A percentile compares a stretch with the other conserved stretches of the same genome.
Conservation (phyloP, 2,329 filamentous ascomycete genomes). For the Saccharata proteae region DNA sequence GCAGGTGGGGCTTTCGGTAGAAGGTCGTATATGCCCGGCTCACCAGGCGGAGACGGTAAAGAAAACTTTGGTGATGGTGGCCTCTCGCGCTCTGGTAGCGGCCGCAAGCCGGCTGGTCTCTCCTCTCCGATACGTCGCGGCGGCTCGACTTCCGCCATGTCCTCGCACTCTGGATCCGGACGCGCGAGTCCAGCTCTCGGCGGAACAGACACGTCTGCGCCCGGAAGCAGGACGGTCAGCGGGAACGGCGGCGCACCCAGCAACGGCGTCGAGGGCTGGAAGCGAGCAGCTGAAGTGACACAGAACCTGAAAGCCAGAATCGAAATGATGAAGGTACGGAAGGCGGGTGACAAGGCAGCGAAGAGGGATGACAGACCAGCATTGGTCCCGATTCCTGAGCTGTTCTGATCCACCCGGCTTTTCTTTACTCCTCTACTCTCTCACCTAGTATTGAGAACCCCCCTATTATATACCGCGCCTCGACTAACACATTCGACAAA, state of each 20-base stretch:
- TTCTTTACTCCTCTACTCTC: too few species aligned
- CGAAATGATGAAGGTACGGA: slow-evolving; percentile 96
- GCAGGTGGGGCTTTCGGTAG: slow-evolving; percentile 19
- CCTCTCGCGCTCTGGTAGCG: slow-evolving; percentile 14
- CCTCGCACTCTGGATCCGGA: slow-evolving; percentile 17
- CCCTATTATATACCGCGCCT: too few species aligned
- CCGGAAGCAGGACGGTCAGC: slow-evolving; percentile 11
- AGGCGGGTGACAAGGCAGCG: too few species aligned
- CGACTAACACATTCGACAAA: too few species aligned
- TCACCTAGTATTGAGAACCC: too few species aligned
- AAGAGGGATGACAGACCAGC: too few species aligned
- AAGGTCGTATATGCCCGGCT: slow-evolving; percentile 17
- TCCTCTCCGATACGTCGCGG: slow-evolving; percentile 23
- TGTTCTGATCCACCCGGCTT: too few species aligned
- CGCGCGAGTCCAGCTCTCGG: slow-evolving; percentile 21
- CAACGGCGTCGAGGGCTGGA: slow-evolving; percentile 69
- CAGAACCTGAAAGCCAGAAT: slow-evolving; percentile 95
- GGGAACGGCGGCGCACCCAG: slow-evolving; percentile 20
- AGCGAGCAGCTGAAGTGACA: slow-evolving; percentile 90
- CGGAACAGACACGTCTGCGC: slow-evolving; percentile 9
- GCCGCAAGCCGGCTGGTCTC: slow-evolving; percentile 22
- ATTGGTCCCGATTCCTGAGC: too few species aligned
- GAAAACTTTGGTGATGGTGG: slow-evolving; percentile 29
- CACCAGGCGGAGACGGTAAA: slow-evolving; percentile 32
- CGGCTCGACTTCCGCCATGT: slow-evolving; percentile 19